Base-by-base conservation (phyloP, 768 basidiomycete species). In the Pleurotus tuoliensis region DNA sequence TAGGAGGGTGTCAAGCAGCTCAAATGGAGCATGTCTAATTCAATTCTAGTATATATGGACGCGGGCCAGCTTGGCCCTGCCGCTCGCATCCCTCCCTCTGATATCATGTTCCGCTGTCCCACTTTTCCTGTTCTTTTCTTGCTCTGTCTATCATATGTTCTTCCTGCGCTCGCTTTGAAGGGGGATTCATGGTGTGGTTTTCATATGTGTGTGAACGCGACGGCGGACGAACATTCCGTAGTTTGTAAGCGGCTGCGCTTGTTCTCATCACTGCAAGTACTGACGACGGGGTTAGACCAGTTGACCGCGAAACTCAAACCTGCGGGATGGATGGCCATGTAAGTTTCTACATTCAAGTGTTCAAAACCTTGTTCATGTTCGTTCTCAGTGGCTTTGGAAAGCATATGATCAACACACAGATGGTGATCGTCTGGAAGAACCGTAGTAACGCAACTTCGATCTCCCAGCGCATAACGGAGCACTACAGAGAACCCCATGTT, bases 251-350 rank as follows among this genome's bases (percentile, higher is more conserved):
- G 30, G 44, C 16, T 16, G 16, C 39, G 30, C 25, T 9, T 30
- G 5, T 8, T 22, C 8, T 40, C n/a, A 4, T 27, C 18, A 34
- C 11, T 15, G 11, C 7, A 53, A 49, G 22, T 39, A 38, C 48
- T 44, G 51, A 24, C 50, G 53, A 51, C 50, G 41, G 43, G 22
- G 44, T 27, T 57, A 82, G 81, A 82, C 64, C 73, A 79, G 58
- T 59, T 84, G 55, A 75, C 77, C 38, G 64, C 71, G 24, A 53
- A 53, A 24, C 61, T 74, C 27, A 52, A 68, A 57, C 65, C 75
- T 46, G 69, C 79, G 11, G 81, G 82, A 22, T 85, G 82, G 82
- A 69, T 83, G 60, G 80, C 77, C 50, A 66, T 85, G 83, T 80
- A 64, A 66, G 68, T 61, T 12, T 49, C 41, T 5, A 18, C 30